Base-by-base conservation (phyloP, 2,329 filamentous ascomycete species). In the Nannizziopsis barbatae region DNA sequence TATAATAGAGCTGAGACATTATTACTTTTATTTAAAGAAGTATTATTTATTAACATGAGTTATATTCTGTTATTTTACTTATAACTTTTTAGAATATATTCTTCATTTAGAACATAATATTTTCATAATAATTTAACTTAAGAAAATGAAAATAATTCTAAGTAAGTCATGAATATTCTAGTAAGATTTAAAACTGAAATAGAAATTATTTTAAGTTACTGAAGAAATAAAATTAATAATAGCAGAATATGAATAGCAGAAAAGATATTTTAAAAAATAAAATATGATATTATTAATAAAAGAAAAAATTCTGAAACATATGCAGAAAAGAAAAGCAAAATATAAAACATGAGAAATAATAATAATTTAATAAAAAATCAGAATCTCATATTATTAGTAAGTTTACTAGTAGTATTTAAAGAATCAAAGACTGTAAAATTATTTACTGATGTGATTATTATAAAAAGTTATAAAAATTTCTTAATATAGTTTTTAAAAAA, bases 111-210 rank as follows among this genome's bases (percentile, higher is more conserved):
- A 15, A 33, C 45, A 17, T 58, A 50, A 48, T 60, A 61, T 47
- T 62, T 67, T 47, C 74, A 71, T 46, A 77, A 64, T 53, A 75
- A 75, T 58, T 62, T 70, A 54, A 74, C 62, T 61, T 75, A 76
- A 52, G 44, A 70, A 62, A 48, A 64, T 68, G 52, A 69, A 67
- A 55, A 73, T 66, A n/a, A n/a, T 56, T 68, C 69, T 37, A 64
- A 63, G 50, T 65, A 63, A 15, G 66, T 71, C 52, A 68, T 69
- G 37, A 75, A 64, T 36, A 72, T 75, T 33, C 70, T 62, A 43
- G 74, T 71, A 50, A 75, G 66, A 55, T 75, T 71, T 48, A 72
- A 66, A 36, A 73, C 69, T 42, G 74, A 69, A 55, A 68, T 72
- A 56, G 72, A 65, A 50, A 75, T 63, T 47, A 67, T 62, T 55